A percentile compares a stretch with the other conserved stretches of the same genome.
Evolutionary conservation across 768 basidiomycete species (phyloP).

Genomic region (Tylopilus sp.): DNA sequence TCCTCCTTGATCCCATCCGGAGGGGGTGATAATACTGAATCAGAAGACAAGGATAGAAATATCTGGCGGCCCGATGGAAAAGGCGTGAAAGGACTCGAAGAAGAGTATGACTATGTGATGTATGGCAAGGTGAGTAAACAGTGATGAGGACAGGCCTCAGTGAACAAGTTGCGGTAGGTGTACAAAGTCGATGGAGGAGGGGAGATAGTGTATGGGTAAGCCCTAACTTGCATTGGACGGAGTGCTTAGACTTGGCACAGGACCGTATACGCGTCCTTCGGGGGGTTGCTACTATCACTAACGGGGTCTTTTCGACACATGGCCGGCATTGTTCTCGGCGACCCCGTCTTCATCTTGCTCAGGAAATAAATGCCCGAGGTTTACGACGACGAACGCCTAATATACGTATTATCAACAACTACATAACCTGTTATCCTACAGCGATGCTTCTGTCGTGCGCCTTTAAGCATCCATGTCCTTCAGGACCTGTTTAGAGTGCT

Average conservation of each 20-base stretch:
- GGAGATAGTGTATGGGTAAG: slow-evolving; percentile 70
- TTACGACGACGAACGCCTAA: background rate
- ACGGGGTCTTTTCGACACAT: slow-evolving; percentile 92
- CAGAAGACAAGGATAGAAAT: slow-evolving; percentile 70
- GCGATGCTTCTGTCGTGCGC: slow-evolving; percentile 3
- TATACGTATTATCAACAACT: too few species aligned
- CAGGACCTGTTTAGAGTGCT: slow-evolving; percentile 7
- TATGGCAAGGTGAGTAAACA: slow-evolving; percentile 76
- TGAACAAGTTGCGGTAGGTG: slow-evolving; percentile 49
- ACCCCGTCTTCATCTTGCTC: slow-evolving; percentile 87
- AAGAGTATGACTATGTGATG: slow-evolving; percentile 99
- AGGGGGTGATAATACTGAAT: slow-evolving; percentile 49
- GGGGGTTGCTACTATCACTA: slow-evolving; percentile 91
- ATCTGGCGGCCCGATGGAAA: slow-evolving; percentile 86
- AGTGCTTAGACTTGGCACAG: slow-evolving; percentile 38
- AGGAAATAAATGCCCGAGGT: slow-evolving; percentile 50
- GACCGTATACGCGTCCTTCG: slow-evolving; percentile 95
- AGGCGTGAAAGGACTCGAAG: slow-evolving; percentile 77
- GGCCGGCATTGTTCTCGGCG: slow-evolving; percentile 87
- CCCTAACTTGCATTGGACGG: background rate
- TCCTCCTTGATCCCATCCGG: slow-evolving; percentile 64
- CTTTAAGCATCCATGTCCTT: slow-evolving; percentile 3
- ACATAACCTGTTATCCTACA: too few species aligned
- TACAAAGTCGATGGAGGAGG: slow-evolving; percentile 93
- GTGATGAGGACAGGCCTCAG: background rate